These are phyloP conservation scores for Lachancea meyersii DNA, from an alignment of 805 yeast genomes.

Conservation along the genomic window DNA sequence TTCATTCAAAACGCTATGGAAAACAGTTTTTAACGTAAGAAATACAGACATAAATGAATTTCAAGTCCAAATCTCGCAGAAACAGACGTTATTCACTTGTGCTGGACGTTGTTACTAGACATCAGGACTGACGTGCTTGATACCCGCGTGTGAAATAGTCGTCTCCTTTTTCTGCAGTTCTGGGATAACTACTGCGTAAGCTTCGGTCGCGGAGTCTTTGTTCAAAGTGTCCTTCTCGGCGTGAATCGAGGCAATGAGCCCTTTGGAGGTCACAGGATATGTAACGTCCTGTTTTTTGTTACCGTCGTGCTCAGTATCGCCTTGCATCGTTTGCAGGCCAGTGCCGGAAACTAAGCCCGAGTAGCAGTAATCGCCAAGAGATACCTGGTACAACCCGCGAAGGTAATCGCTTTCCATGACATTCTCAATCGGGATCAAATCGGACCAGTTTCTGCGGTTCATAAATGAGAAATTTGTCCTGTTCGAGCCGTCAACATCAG, in stretches of 20 bases:
- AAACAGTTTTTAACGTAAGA: no score
- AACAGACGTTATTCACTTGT: no score
- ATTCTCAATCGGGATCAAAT: constrained; percentile 50
- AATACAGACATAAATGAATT: no score
- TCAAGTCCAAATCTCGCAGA: no score
- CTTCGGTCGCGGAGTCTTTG: constrained; percentile 46
- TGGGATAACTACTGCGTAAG: constrained; percentile 70
- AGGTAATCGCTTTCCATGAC: constrained; percentile 20
- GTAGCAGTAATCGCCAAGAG: constrained; percentile 17
- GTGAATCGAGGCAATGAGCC: constrained; percentile 64
- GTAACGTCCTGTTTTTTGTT: constrained; percentile 28
- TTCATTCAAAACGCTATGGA: no score
- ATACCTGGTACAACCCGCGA: constrained; percentile 9
- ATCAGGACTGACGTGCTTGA: constrained; percentile 20
- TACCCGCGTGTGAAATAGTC: constrained; percentile 23
- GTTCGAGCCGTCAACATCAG: constrained; percentile 53
- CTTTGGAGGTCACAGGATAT: constrained; percentile 51
- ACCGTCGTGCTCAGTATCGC: constrained; percentile 2
- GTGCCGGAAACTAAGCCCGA: constrained; percentile 27
- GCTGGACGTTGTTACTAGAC: not conserved
- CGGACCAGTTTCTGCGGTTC: constrained; percentile 69
- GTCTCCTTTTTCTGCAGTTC: constrained; percentile 35
- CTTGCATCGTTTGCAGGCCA: constrained; percentile 8
- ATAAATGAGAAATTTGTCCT: constrained; percentile 40
- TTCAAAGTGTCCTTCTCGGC: constrained; percentile 58